Percentiles rank a stretch among this genome's conserved stretches.
Conservation (phyloP, 1,284 basidiomycete species). For the Lentinus polychrous region DNA sequence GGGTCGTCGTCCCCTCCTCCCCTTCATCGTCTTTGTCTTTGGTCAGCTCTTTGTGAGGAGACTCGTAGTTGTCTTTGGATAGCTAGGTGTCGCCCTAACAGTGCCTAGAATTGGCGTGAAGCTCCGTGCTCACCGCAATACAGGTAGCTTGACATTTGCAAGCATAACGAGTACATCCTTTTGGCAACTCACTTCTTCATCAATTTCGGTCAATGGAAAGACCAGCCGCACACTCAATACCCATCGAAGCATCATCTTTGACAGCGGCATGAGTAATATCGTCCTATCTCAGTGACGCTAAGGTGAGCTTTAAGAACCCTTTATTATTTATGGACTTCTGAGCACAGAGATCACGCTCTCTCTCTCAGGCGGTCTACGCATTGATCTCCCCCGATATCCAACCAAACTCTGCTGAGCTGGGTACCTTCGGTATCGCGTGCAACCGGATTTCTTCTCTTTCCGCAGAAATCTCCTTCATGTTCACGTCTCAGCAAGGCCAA, state of each 20-base stretch:
- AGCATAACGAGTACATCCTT: constrained; percentile 27
- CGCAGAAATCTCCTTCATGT: constrained; percentile 43
- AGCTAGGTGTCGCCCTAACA: too few species aligned
- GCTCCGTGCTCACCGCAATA: not conserved
- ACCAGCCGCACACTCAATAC: constrained; percentile 35
- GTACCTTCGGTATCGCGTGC: constrained; percentile 52
- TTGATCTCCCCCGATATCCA: constrained; percentile 50
- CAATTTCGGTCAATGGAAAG: constrained; percentile 45
- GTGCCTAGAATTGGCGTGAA: too few species aligned
- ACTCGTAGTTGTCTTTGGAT: too few species aligned
- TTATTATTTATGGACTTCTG: too few species aligned
- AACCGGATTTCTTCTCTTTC: constrained; percentile 35
- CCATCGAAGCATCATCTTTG: constrained; percentile 43
- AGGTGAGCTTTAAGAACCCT: constrained; percentile 23
- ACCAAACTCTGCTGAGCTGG: constrained; percentile 40
- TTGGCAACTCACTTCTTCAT: constrained; percentile 43
- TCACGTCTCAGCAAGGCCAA: constrained; percentile 38
- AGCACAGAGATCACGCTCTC: too few species aligned
- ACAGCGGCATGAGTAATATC: constrained; percentile 50
- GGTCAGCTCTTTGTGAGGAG: too few species aligned
- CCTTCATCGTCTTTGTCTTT: too few species aligned
- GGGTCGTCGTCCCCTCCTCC: too few species aligned
- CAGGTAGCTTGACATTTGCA: constrained; percentile 39
- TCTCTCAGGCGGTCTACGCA: constrained; percentile 43
- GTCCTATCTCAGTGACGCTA: constrained; percentile 41